phyloP scores from a whole-genome alignment of 768 basidiomycete genomes.

The Pleurotus djamor region DNA sequence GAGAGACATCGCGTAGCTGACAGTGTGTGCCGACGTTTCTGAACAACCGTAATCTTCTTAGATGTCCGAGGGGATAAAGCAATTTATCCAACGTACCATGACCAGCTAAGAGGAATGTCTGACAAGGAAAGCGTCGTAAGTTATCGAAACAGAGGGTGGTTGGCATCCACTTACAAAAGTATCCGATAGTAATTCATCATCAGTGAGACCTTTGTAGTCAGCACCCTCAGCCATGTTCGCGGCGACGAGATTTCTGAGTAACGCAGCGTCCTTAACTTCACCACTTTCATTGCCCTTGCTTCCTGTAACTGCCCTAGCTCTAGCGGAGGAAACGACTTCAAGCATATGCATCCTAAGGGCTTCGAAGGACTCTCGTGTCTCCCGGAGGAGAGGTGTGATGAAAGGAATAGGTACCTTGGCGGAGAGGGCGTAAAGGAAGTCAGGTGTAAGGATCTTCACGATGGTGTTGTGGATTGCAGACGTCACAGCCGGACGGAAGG shows the following conservation, averaged over 20 bases:
- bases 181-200: conserved; percentile 23
- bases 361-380: conserved; percentile 20
- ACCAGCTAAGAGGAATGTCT: conserved; percentile 49
- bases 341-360: conserved; percentile 27
- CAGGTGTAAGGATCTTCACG: conserved; percentile 19
- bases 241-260: conserved; percentile 30
- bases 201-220: conserved; percentile 22
- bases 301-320: conserved; percentile 16
- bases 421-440: conserved; percentile 16
- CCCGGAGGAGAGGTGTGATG: conserved; percentile 20
- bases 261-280: conserved; percentile 17
- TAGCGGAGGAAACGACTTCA: conserved; percentile 26
- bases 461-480: conserved; percentile 22
- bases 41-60: background rate
- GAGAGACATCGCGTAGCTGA: conserved; percentile 37
- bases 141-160: background rate
- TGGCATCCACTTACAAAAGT: conserved; percentile 31
- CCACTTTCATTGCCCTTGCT: conserved; percentile 11
- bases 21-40: conserved; percentile 48
- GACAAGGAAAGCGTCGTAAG: background rate
- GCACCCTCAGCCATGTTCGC: conserved; percentile 30
- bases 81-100: conserved; percentile 29
- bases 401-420: conserved; percentile 22
- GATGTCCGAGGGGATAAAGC: background rate
- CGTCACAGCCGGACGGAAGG: conserved; percentile 17